A percentile compares a stretch with the other conserved stretches of the same genome.
Conservation (phyloP, 805 yeast genomes). For the Metschnikowia matae region DNA sequence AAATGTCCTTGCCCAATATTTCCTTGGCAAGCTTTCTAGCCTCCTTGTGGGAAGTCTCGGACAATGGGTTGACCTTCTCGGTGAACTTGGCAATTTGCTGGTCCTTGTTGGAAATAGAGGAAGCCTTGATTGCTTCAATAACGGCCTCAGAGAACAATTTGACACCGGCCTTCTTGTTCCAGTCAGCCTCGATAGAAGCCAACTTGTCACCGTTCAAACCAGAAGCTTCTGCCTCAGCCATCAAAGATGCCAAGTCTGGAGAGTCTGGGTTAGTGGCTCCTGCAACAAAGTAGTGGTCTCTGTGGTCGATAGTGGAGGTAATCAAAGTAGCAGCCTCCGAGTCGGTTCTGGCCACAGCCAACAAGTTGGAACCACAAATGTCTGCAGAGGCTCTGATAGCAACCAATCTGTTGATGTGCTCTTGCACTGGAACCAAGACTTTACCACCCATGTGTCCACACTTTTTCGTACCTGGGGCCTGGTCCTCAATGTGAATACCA, state of each 20-base stretch:
- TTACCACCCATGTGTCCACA: slow-evolving; percentile 99
- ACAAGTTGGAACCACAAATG: slow-evolving; percentile 79
- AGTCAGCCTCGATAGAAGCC: slow-evolving; percentile 70
- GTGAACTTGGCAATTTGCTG: slow-evolving; percentile 62
- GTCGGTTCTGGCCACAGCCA: slow-evolving; percentile 92
- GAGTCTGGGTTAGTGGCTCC: slow-evolving; percentile 87
- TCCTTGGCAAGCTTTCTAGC: slow-evolving; percentile 73
- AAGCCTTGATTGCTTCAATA: slow-evolving; percentile 68
- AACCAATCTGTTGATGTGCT: slow-evolving; percentile 89
- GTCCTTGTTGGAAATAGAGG: slow-evolving; percentile 56
- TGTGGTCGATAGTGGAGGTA: slow-evolving; percentile 87
- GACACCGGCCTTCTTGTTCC: slow-evolving; percentile 79
- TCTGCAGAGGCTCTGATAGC: slow-evolving; percentile 96
- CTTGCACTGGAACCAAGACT: slow-evolving; percentile 95
- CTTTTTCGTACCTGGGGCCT: slow-evolving; percentile 97
- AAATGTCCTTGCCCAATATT: slow-evolving; percentile 74
- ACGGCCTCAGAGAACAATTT: slow-evolving; percentile 91
- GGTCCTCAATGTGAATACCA: slow-evolving; percentile 97
- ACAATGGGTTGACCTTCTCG: slow-evolving; percentile 66
- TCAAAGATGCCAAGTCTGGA: slow-evolving; percentile 67
- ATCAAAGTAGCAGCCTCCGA: slow-evolving; percentile 96
- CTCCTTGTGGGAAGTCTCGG: slow-evolving; percentile 71
- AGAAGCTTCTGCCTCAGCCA: slow-evolving; percentile 73
- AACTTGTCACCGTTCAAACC: slow-evolving; percentile 73
- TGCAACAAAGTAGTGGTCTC: slow-evolving; percentile 89